Evolutionary conservation across 345 rosid species (phyloP), one percentile per base, ranked within the genome.

Genomic region (Moringa oleifera): DNA sequence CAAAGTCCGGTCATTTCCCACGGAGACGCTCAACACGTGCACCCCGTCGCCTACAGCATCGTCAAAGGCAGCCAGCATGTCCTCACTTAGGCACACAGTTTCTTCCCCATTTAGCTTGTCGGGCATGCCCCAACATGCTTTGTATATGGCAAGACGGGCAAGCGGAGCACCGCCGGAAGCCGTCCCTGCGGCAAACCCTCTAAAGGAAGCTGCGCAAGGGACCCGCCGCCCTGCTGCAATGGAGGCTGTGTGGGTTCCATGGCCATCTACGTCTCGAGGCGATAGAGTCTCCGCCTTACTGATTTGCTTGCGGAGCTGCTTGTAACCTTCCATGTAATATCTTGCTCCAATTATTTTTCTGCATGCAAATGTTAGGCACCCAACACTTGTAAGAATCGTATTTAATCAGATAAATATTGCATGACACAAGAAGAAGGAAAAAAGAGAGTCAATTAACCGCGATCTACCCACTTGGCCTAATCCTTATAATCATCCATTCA

Each of bases 221-320:
- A 90, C 90, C 18, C 57, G 71, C 16, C 76, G 71, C 0, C 95
- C 92, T 0, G 79, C 85, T 0, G 75, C 90, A 0, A 78, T 90
- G 66, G 97, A 92, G 13, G 96, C 89, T 0, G 89, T 84, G 73
- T 92, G 98, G 28, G 93, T 83, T 4, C 96, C 96, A 45, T 92
- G 98, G 59, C 98, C 98, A 7, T 85, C 91, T 37, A 58, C 53
- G 73, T 92, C 98, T 0, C 96, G 88, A 0, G 96, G 89, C 0
- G 95, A 90, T 61, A 55, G 70, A 68, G 37, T 69, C 75, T 90
- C 97, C 54, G 68, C 60, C 17, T 83, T 66, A 19, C 61, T 73
- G 60, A 21, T 24, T 15, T 54, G 57, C 36, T 90, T 74, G 51
- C 83, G 73, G 3, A 23, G 62, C 20, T 87, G 87, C 7, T 71